These are phyloP conservation scores for Alloteropsis semialata DNA, from an alignment of 176 grass and related monocot species.

Conservation along the genomic window DNA sequence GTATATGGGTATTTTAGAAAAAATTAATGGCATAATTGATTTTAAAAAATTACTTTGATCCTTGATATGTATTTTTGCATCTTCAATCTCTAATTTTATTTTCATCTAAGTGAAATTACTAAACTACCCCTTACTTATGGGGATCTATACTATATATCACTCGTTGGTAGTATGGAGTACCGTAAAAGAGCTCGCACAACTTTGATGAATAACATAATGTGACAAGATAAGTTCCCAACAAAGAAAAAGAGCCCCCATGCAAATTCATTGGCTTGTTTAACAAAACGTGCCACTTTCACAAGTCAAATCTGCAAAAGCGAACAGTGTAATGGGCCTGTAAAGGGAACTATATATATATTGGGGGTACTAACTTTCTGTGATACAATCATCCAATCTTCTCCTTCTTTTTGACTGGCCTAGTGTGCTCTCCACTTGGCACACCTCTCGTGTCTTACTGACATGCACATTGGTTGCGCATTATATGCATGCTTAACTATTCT, in stretches of 20 bases:
- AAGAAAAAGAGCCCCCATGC: background rate
- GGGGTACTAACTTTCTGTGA: conserved; percentile 24
- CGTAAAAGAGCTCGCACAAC: too few species aligned
- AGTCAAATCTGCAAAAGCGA: conserved; percentile 19
- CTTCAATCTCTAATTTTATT: too few species aligned
- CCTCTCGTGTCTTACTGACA: background rate
- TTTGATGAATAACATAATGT: background rate
- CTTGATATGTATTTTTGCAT: too few species aligned
- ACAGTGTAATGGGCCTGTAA: background rate
- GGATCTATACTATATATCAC: too few species aligned
- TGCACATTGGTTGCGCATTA: background rate
- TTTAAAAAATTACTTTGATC: too few species aligned
- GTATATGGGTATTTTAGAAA: too few species aligned
- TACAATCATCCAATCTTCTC: conserved; percentile 13
- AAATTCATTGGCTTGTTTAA: conserved; percentile 3
- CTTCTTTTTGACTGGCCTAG: conserved; percentile 16
- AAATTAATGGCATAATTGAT: too few species aligned
- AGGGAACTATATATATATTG: background rate
- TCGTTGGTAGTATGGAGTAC: too few species aligned
- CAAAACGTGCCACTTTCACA: background rate
- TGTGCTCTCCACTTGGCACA: conserved; percentile 36
- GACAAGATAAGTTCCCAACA: conserved; percentile 11
- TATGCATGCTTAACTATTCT: conserved; percentile 1
- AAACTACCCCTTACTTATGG: too few species aligned
- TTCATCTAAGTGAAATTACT: too few species aligned